Base-by-base conservation (phyloP, 2,329 filamentous ascomycete genomes). In the Thielaviopsis ethacetica region DNA sequence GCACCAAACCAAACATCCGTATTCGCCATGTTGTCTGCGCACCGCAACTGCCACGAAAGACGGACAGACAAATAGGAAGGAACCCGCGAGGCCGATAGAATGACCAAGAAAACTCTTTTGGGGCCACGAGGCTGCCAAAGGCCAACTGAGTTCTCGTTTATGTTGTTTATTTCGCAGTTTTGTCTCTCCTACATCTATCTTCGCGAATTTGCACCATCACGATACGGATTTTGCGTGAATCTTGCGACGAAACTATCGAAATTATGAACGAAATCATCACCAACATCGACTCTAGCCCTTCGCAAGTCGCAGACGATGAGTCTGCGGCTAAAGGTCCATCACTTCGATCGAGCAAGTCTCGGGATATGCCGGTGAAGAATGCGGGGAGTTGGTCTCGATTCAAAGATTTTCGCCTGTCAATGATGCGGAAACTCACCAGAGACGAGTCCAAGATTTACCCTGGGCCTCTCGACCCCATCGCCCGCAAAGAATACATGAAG, bases 371-470 rank as follows among this genome's bases (percentile, higher is more conserved):
- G 5, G 38, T 17, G 15, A 44, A 44, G 2, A 44, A 44, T 44
- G 38, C 12, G 13, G 38, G 13, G 3, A 44, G 38, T 3, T n/a
- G 17, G 38, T 44, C 38, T 17, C 38, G 38, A 15, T 17, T 44
- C 7, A 7, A 44, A 4, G 2, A 44, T 7, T n/a, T 44, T 44
- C 10, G 38, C 13, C n/a, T 44, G 5, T 44, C 38, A n/a, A n/a
- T 56, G 24, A 22, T 26, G 19, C 50, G 54, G 22, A 49, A 49
- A 13, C 22, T 49, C 22, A 56, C 54, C n/a, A 26, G 54, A 56
- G 41, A 56, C 30, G n/a, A 41, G 10, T 49, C 54, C 24, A 56
- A 49, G 26, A n/a, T 56, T 12, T 56, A 56, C 21, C 54, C 54
- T 9, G 54, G 54, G 1, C 54, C 54, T 17, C 54, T 56, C 26